These are phyloP conservation scores for Erodium chrysanthum DNA, from an alignment of 441 rosid genomes.

Conservation along the genomic window DNA sequence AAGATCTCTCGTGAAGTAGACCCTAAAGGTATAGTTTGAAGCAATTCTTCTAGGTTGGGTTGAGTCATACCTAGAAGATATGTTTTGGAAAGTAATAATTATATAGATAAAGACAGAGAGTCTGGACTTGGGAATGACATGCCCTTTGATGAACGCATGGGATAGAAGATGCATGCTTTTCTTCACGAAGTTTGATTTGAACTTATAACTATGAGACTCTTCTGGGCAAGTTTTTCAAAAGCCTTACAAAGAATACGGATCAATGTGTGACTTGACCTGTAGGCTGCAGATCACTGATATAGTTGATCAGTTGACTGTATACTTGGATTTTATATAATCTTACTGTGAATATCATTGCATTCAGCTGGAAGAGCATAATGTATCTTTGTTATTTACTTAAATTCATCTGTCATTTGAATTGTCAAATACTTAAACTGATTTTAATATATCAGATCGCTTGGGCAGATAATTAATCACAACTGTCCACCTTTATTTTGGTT, in stretches of 20 bases:
- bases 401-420: neutral
- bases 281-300: neutral
- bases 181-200: neutral
- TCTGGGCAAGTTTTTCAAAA: neutral
- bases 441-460: neutral
- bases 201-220: neutral
- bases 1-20: slow-evolving; percentile 98
- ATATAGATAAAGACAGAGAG: neutral
- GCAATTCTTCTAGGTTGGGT: neutral
- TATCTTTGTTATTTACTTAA: neutral
- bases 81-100: slow-evolving; percentile 3
- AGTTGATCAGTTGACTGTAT: neutral
- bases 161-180: neutral
- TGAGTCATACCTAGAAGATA: neutral
- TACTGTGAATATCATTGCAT: neutral
- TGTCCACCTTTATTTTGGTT: neutral
- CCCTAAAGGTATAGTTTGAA: slow-evolving; percentile 56
- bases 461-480: neutral
- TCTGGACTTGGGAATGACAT: neutral
- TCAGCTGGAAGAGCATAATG: neutral
- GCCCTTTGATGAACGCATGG: neutral
- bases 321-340: neutral
- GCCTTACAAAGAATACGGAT: neutral
- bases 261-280: neutral
- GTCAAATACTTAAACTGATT: neutral